phyloP scores from a whole-genome alignment of 2,329 filamentous ascomycete species.

The Harringtonia aguacate region DNA sequence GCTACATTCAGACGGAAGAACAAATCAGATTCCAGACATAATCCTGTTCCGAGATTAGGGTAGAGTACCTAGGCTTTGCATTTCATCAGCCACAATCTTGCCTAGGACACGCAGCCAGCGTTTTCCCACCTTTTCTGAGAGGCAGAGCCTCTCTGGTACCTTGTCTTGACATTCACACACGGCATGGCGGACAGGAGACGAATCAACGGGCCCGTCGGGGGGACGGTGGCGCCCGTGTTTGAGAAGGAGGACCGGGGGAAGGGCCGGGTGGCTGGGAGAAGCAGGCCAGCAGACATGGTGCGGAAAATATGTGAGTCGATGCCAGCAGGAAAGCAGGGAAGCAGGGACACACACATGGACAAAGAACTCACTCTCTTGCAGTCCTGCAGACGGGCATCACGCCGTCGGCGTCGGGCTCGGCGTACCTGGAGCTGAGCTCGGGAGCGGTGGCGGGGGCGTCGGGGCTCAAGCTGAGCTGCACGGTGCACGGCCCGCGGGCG shows the following conservation, averaged over 20 bases:
- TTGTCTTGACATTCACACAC: no score
- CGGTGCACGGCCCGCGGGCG: slow-evolving; percentile 85
- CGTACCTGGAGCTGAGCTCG: slow-evolving; percentile 63
- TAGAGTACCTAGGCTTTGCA: no score
- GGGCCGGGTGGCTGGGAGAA: slow-evolving; percentile 32
- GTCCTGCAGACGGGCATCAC: slow-evolving; percentile 87
- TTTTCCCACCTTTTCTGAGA: no score
- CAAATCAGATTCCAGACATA: no score
- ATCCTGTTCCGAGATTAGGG: no score
- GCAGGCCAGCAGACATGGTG: slow-evolving; percentile 57
- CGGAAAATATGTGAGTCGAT: slow-evolving; percentile 72
- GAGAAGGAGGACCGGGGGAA: slow-evolving; percentile 25
- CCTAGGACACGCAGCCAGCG: no score
- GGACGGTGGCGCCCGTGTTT: slow-evolving; percentile 63
- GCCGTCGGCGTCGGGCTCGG: slow-evolving; percentile 86
- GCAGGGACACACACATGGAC: not conserved
- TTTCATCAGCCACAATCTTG: no score
- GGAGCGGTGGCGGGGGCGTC: slow-evolving; percentile 25
- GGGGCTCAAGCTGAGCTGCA: slow-evolving; percentile 83
- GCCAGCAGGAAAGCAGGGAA: not conserved
- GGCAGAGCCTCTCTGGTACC: no score
- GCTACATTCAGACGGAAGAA: not conserved
- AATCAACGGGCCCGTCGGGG: slow-evolving; percentile 76
- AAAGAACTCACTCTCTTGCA: slow-evolving; percentile 22
- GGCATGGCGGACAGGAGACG: slow-evolving; percentile 81